phyloP scores from a whole-genome alignment of 345 rosid genomes.

The Populus ilicifolia region DNA sequence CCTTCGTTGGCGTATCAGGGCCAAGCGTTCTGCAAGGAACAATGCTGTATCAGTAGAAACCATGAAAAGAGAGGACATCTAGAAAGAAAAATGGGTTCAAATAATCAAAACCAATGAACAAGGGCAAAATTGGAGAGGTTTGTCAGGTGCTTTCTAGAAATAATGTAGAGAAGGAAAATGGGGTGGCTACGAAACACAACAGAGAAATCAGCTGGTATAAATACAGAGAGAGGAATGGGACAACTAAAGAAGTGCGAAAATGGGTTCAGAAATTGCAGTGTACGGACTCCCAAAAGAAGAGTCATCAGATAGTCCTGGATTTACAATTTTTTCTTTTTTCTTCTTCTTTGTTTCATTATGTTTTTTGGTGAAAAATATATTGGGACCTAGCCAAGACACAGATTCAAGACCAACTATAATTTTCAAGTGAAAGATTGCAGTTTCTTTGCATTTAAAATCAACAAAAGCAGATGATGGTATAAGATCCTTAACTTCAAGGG shows the following conservation, averaged over 20 bases:
- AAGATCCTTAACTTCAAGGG: background rate
- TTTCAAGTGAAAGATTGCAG: background rate
- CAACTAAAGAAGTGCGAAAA: background rate
- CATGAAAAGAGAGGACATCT: background rate
- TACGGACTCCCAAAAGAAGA: too few species aligned
- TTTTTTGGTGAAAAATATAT: background rate
- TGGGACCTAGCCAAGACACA: background rate
- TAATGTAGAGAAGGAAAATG: background rate
- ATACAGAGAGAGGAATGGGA: background rate
- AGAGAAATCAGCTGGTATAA: background rate
- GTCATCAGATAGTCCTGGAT: too few species aligned
- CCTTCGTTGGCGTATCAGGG: constrained; percentile 72
- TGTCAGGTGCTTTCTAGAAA: background rate
- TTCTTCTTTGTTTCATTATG: too few species aligned
- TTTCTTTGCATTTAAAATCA: background rate
- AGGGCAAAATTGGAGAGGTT: background rate
- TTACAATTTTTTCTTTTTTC: background rate
- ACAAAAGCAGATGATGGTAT: background rate
- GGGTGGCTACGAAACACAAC: background rate
- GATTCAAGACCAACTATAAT: background rate
- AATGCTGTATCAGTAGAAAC: background rate
- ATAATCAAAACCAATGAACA: background rate
- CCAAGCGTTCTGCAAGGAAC: constrained; percentile 52
- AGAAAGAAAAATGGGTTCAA: background rate
- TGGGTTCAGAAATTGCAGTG: background rate